A percentile compares a stretch with the other conserved stretches of the same genome.
Conservation (phyloP, 1,284 basidiomycete species). For the Ceratobasidium sp. region DNA sequence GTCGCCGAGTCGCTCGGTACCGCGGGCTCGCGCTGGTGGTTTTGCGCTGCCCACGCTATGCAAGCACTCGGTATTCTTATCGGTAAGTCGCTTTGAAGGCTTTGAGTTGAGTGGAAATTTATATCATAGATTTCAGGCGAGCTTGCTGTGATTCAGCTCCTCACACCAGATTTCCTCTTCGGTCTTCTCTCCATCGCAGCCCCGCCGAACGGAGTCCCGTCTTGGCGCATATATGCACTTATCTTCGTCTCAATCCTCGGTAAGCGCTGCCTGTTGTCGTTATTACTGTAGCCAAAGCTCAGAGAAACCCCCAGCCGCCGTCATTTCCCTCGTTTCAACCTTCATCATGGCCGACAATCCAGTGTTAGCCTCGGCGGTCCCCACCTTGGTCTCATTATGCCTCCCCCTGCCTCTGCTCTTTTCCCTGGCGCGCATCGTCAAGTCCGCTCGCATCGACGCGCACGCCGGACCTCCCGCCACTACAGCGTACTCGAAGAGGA, state of each 20-base stretch:
- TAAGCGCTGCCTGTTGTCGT: not conserved
- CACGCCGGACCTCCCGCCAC: not conserved
- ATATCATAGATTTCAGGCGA: not conserved
- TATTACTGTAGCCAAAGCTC: too few relatives aligned
- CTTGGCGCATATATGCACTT: constrained; percentile 44
- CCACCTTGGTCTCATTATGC: constrained; percentile 9
- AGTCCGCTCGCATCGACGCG: constrained; percentile 19
- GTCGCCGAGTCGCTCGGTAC: constrained; percentile 17
- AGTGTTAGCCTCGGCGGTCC: constrained; percentile 11
- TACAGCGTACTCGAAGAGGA: constrained; percentile 5
- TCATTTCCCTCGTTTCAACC: constrained; percentile 30
- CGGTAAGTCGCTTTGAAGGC: not conserved
- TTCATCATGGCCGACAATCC: constrained; percentile 15
- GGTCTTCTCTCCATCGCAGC: constrained; percentile 17
- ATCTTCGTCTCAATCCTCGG: not conserved
- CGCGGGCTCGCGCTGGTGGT: constrained; percentile 20
- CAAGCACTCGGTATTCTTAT: constrained; percentile 19
- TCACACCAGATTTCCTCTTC: constrained; percentile 33
- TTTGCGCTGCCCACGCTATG: constrained; percentile 15
- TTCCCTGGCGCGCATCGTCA: constrained; percentile 34
- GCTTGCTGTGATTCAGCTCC: constrained; percentile 31
- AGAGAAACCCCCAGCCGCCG: constrained; percentile 3
- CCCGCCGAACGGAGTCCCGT: constrained; percentile 13
- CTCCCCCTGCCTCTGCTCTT: constrained; percentile 23
- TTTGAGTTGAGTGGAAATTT: too few relatives aligned